Base-by-base conservation (phyloP, 306 rosid species). In the Phaseolus lunatus region DNA sequence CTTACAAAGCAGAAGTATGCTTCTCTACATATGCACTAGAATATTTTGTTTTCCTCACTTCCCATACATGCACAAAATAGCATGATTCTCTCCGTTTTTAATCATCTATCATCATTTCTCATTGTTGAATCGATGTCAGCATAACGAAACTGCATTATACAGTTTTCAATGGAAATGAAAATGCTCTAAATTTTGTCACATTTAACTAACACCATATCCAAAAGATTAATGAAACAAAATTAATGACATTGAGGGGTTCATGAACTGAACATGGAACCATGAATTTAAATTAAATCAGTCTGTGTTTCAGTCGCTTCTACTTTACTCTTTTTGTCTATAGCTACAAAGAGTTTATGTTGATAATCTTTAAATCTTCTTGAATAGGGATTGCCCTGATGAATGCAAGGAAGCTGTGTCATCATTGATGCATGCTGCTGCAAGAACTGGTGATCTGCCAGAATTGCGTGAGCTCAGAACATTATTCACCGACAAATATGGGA, bases 331-430 rank as follows among this genome's bases (percentile, higher is more conserved):
- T 86, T 22, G 62, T 18, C 9, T 26, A 29, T 13, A 75, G 72
- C 61, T 84, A 81, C 84, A 70, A 79, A 11, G 39, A 67, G 3
- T 19, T 14, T 64, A 35, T 66, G 31, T n/a, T 78, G 22, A 72
- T 31, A 37, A 48, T 45, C 19, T 31, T n/a, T n/a, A 9, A 56
- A 52, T 26, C 19, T 48, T 82, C 33, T 48, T 70, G 48, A 53
- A 9, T 35, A 95, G 99, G 13, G 96, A 84, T 47, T 95, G 97
- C 81, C 97, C 97, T 20, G 99, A 89, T 22, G 99, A 92, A 80
- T 92, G 98, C 90, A 91, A 80, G 58, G 99, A 92, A 85, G 93
- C 94, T 11, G 88, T 92, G 3, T 56, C 88, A 18, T 84, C 99
- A 19, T 56, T 95, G 85, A 89, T 87, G 19, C 87, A 86, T 31